Base-by-base conservation (phyloP, 2,329 filamentous ascomycete genomes). In the Blastomyces gilchristii region DNA sequence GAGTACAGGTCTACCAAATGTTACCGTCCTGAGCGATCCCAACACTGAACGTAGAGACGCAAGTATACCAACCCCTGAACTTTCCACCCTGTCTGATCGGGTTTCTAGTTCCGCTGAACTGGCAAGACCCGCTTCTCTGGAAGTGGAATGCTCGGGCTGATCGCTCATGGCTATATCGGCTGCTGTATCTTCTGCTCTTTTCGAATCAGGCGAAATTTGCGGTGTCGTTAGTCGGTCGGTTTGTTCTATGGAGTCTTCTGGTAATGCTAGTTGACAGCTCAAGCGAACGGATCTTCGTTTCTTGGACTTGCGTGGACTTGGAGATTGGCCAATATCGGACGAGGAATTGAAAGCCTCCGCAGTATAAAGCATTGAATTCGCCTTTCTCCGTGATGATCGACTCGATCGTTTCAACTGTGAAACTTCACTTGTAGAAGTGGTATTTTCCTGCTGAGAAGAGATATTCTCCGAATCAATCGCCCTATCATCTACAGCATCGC, bases 1-100 rank as follows among this genome's bases (percentile, higher is more conserved):
- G 61, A 91, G 83, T 65, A 90, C 85, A 12, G 83, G 79, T 12
- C 84, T 81, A 18, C 85, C 85, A 52, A 95, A 75, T 18, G 82
- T 79, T 28, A 85, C 79, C 37, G 76, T 77, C 62, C 81, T 82
- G 63, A 91, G 78, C 66, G 85, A 81, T 25, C 80, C 78, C 31
- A 94, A 74, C 0, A 88, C 78, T 25, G 76, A 77, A 65, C 76
- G 80, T 53, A 88, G 79, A 47, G 81, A 78, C 64, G 73, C 74
- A 65, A 86, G 78, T 64, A 89, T 85, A 9, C 67, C 75, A 77
- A 65, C 76, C 73, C 70, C 66, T 79, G 72, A 34, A 77, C 72
- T 61, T 39, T 47, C 59, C 9, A 34, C 3, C 1, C 39, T 47
- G 41, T 25, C 43, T 34, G 41, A 34, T 49, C 43, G 31, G 37